Evolutionary conservation across 345 rosid species (phyloP).

Genomic region (Acer yangbiense): DNA sequence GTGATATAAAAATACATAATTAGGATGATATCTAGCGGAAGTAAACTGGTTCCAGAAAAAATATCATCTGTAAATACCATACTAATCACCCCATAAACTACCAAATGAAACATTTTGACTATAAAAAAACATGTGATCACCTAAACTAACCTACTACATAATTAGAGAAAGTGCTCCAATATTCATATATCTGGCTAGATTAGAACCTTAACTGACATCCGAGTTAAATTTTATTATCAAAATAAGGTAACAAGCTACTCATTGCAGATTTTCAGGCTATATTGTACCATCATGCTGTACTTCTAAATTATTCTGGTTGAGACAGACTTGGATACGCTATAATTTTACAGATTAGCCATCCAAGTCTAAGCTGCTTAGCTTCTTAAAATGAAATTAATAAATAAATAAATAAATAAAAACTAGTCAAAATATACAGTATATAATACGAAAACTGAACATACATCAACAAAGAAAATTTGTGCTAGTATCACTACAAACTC

Average conservation of each 20-base stretch:
- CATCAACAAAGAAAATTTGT: not conserved
- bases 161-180: not conserved
- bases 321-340: too few relatives aligned
- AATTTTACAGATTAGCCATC: constrained; percentile 3
- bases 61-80: not conserved
- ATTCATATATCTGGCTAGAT: not conserved
- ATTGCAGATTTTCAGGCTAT: too few relatives aligned
- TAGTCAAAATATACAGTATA: not conserved
- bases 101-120: not conserved
- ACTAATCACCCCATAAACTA: not conserved
- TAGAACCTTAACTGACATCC: not conserved
- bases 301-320: too few relatives aligned
- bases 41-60: not conserved
- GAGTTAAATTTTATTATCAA: not conserved
- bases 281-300: too few relatives aligned
- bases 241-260: too few relatives aligned
- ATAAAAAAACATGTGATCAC: not conserved
- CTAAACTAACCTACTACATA: not conserved
- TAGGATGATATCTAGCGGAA: not conserved
- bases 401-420: not conserved
- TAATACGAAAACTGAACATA: not conserved
- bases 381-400: not conserved
- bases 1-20: not conserved
- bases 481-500: constrained; percentile 3
- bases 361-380: not conserved